Evolutionary conservation across 257 asterid species (phyloP), one percentile per base, ranked within the genome.

Genomic region (Solanum virginianum): DNA sequence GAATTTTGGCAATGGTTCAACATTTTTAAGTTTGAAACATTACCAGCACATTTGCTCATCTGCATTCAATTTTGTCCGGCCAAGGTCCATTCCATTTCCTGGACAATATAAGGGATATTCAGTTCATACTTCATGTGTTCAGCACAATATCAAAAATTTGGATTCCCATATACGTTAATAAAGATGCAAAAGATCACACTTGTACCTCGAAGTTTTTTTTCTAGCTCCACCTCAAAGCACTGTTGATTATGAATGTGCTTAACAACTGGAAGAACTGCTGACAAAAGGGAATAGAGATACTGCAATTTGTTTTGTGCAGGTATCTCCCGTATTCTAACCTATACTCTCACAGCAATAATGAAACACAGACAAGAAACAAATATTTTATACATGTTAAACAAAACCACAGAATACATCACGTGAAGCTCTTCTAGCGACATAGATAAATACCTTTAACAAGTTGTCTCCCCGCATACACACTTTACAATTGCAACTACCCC

Each of bases 11-110:
- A 51, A 77, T 51, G 16, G 63, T 26, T 53, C 62, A 75, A 51
- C 82, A 77, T 24, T 75, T 75, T 14, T 47, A 36, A 84, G 70
- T 54, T 59, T 74, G 85, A 72, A 71, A 83, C 71, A 90, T 86
- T 92, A 97, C 99, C 99, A 97, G 89, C 98, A 95, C 99, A 97
- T 95, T 92, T 97, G 99, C 91, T 97, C 99, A 89, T 97, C 99
- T 36, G 99, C 96, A 83, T 92, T 92, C 90, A 97, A 89, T 89
- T 92, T 97, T 66, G 97, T 91, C 94, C 99, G 92, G 85, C 92
- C 88, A 22, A 97, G 97, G 87, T 97, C 98, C 84, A 93, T 90
- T 82, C 89, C 92, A 80, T 91, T 93, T 94, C 98, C 99, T 97
- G 94, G 62, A 88, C 84, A 47, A 90, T 12, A 54, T 11, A 80